Evolutionary conservation across 345 rosid species (phyloP).

Genomic region (Eucalyptus marginata): DNA sequence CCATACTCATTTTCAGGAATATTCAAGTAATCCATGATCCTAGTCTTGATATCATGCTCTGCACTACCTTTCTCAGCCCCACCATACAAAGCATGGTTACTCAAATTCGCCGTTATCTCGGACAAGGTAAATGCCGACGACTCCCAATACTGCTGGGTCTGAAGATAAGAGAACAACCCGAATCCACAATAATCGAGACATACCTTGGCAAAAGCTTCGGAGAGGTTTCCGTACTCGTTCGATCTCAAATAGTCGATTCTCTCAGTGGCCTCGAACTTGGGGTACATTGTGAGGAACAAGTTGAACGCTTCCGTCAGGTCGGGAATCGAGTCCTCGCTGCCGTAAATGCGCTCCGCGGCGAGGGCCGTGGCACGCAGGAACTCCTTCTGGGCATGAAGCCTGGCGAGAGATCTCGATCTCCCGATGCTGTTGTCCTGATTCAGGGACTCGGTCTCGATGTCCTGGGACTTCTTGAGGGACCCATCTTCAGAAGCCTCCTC

Average conservation of each 20-base stretch:
- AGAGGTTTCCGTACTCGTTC: constrained; percentile 57
- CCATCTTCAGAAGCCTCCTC: constrained; percentile 91
- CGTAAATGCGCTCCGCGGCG: constrained; percentile 45
- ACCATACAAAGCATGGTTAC: constrained; percentile 75
- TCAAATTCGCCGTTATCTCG: constrained; percentile 81
- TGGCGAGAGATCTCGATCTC: constrained; percentile 75
- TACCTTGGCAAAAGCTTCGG: constrained; percentile 54
- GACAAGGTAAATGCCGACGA: constrained; percentile 65
- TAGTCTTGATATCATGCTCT: constrained; percentile 68
- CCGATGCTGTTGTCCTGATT: constrained; percentile 40
- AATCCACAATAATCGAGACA: constrained; percentile 94
- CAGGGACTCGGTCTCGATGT: constrained; percentile 37
- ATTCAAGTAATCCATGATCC: constrained; percentile 81
- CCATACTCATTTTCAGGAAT: constrained; percentile 85
- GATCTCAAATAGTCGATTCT: constrained; percentile 58
- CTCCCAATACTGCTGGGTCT: constrained; percentile 61
- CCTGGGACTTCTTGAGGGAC: constrained; percentile 56
- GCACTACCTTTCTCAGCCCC: constrained; percentile 73
- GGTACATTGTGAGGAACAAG: constrained; percentile 76
- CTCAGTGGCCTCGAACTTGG: constrained; percentile 57
- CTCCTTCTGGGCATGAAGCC: constrained; percentile 73
- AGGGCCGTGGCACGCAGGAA: constrained; percentile 69
- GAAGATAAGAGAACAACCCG: constrained; percentile 70
- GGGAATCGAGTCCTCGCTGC: constrained; percentile 44
- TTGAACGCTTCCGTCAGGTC: constrained; percentile 47